Percentiles rank a stretch among this genome's conserved stretches.
phyloP scores from a whole-genome alignment of 495 filamentous ascomycete species.

The Hapsidospora chrysogenum region DNA sequence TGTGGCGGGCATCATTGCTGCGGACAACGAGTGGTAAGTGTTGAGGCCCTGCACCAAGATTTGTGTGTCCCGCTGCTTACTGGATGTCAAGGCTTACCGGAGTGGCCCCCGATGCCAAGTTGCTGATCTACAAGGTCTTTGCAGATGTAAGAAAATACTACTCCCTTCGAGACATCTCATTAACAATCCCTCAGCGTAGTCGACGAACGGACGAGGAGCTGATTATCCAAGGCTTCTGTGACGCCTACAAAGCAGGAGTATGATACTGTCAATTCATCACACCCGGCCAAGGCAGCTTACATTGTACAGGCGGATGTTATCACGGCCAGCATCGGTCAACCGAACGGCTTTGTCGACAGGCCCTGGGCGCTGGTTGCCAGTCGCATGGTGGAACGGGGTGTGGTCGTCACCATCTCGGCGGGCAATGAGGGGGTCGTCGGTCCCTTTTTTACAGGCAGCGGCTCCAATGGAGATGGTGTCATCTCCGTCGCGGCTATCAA shows the following conservation, averaged over 20 bases:
- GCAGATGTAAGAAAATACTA: conserved; percentile 7
- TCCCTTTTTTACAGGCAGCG: conserved; percentile 13
- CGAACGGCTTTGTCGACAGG: conserved; percentile 13
- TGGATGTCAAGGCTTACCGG: conserved; percentile 17
- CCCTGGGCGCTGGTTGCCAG: conserved; percentile 15
- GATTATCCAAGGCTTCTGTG: conserved; percentile 12
- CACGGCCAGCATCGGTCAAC: conserved; percentile 14
- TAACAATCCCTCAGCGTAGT: neutral
- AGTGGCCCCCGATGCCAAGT: conserved; percentile 31
- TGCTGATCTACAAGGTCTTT: conserved; percentile 30
- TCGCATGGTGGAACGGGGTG: conserved; percentile 15
- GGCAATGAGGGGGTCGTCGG: conserved; percentile 17
- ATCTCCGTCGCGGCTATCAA: conserved; percentile 15
- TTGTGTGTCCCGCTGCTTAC: too few relatives aligned
- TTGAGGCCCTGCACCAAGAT: too few relatives aligned
- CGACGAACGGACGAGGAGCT: conserved; percentile 12
- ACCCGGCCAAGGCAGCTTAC: neutral
- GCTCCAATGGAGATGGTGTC: conserved; percentile 14
- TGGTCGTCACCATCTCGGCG: conserved; percentile 15
- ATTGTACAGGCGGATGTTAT: conserved; percentile 19
- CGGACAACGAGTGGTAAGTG: conserved; percentile 16
- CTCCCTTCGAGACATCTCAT: neutral
- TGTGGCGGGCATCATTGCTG: conserved; percentile 32
- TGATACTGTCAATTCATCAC: neutral
- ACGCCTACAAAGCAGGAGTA: conserved; percentile 14